A percentile compares a stretch with the other conserved stretches of the same genome.
These are phyloP conservation scores for Termitomyces sp. DNA, from an alignment of 768 basidiomycete species.

Conservation along the genomic window DNA sequence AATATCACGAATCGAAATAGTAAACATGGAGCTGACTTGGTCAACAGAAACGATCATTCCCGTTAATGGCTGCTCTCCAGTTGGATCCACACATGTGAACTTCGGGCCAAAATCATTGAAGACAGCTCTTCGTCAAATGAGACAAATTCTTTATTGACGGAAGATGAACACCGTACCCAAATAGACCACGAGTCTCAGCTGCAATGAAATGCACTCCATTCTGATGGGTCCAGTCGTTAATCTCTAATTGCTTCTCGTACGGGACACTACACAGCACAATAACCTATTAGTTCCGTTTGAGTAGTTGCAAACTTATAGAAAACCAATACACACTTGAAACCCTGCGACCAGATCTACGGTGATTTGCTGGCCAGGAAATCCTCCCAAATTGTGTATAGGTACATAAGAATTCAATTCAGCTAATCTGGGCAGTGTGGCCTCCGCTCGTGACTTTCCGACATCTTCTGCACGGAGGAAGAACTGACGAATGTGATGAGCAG, in stretches of 20 bases:
- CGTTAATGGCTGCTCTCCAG: slow-evolving; percentile 88
- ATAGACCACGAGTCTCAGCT: slow-evolving; percentile 88
- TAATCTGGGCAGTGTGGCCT: slow-evolving; percentile 80
- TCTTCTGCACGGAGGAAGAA: slow-evolving; percentile 91
- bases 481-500: slow-evolving; percentile 33
- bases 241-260: slow-evolving; percentile 81
- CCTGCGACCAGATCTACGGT: slow-evolving; percentile 76
- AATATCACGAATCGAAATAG: background rate
- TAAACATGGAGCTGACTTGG: slow-evolving; percentile 44
- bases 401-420: slow-evolving; percentile 96
- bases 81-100: slow-evolving; percentile 95
- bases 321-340: slow-evolving; percentile 63
- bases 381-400: slow-evolving; percentile 84
- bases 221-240: slow-evolving; percentile 91
- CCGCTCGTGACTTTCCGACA: slow-evolving; percentile 82
- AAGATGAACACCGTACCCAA: slow-evolving; percentile 56
- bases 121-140: slow-evolving; percentile 52
- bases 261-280: slow-evolving; percentile 83
- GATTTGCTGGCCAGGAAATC: slow-evolving; percentile 70
- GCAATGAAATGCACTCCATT: slow-evolving; percentile 90
- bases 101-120: slow-evolving; percentile 97
- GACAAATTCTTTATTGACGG: background rate
- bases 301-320: background rate
- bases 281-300: slow-evolving; percentile 43
- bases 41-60: slow-evolving; percentile 97